Evolutionary conservation across 208 protist genomes (phyloP).

Genomic region (Leishmania tarentolae): DNA sequence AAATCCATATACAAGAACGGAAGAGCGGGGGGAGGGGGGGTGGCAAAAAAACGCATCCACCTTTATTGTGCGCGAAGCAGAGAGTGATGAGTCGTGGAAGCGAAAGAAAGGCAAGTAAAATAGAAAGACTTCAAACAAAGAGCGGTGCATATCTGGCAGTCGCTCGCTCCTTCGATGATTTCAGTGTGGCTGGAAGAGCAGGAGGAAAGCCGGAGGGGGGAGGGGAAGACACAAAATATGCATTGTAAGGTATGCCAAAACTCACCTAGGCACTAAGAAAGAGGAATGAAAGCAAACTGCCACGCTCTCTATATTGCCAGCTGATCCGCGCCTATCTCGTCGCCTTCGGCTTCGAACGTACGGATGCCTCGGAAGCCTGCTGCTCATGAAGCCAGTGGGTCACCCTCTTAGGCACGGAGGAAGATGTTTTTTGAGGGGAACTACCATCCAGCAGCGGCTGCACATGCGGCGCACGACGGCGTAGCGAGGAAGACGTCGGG

Average conservation of each 20-base stretch:
- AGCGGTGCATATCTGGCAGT: not conserved
- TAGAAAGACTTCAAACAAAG: too few relatives aligned
- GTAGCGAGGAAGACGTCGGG: conserved; percentile 24
- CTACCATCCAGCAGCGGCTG: not conserved
- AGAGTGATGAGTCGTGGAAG: too few relatives aligned
- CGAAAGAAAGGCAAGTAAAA: not conserved
- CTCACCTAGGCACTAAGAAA: not conserved
- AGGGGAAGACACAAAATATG: not conserved
- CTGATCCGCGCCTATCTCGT: not conserved
- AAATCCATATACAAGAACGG: not conserved
- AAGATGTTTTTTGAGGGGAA: not conserved
- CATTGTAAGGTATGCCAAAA: not conserved
- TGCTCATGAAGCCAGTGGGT: conserved; percentile 25
- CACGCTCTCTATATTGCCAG: not conserved
- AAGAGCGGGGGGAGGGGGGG: not conserved
- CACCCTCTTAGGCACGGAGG: conserved; percentile 17
- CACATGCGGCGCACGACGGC: conserved; percentile 12
- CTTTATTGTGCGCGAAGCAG: not conserved
- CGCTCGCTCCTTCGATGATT: not conserved
- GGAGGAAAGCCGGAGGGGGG: not conserved
- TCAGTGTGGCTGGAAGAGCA: not conserved
- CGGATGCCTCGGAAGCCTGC: not conserved
- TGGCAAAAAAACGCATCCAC: not conserved
- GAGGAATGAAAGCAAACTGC: not conserved
- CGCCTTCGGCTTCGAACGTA: conserved; percentile 8